Evolutionary conservation across 2,329 filamentous ascomycete genomes (phyloP), one percentile per base, ranked within the genome.

Genomic region (Ophiostoma ips): DNA sequence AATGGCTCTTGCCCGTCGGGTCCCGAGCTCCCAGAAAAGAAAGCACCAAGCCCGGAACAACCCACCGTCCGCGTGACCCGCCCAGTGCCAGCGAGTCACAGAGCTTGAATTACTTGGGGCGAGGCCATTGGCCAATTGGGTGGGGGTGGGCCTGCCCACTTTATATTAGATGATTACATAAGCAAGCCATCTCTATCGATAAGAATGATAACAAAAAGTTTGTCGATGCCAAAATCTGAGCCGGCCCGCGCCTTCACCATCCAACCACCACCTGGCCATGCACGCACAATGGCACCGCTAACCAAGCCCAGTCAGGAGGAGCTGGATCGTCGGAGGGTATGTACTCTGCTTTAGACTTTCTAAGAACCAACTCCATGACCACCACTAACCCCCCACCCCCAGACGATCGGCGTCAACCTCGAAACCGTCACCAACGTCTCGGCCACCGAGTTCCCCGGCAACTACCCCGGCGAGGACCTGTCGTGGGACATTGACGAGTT

Each of bases 401-500:
- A 95, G 85, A 83, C 86, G 59, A 82, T 98, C 61, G 80, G 83
- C 58, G 81, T 98, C 68, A 87, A 92, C 66, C 73, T 81, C 58
- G 92, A 98, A 68, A 95, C 87, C 19, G 84, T 98, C 61, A 85
- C 84, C 58, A 81, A 96, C 69, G 84, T 90, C 59, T 77, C 83
- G 55, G 92, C 88, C 44, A 94, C 82, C 60, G 90, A 96, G 63
- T 95, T 90, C 64, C 94, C 94, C 15, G 84, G 84, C 57, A 87
- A 95, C 66, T 92, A 83, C 71, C 84, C 87, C 3, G 86, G 86
- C 58, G 92, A 96, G 70, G 84, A 94, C 67, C 67, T 55, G 60
- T 69, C 47, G 51, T 71, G 61, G 59, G 58, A 84, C 5, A 67
- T 71, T 35, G 60, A 68, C 1, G 58, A 59, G 16, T 76, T 75